Evolutionary conservation across 805 yeast genomes (phyloP).

Genomic region (Diddensiella caesifluorescens): DNA sequence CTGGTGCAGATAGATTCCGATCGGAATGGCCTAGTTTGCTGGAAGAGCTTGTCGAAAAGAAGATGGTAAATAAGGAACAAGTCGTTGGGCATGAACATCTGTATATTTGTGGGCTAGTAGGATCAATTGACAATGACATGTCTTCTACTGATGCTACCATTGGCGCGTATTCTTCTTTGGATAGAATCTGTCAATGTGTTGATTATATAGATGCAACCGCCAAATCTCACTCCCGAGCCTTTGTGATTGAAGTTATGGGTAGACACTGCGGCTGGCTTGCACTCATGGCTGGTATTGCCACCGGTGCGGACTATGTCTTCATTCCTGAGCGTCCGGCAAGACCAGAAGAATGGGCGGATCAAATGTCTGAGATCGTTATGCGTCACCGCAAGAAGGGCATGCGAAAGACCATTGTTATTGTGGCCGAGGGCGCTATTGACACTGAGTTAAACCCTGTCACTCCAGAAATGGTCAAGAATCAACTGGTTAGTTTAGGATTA

Average conservation of each 20-base stretch:
- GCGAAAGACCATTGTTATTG: constrained; percentile 92
- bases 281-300: constrained; percentile 93
- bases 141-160: constrained; percentile 93
- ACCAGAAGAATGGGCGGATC: constrained; percentile 69
- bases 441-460: constrained; percentile 74
- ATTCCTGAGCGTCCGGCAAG: constrained; percentile 92
- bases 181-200: constrained; percentile 86
- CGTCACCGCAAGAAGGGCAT: constrained; percentile 84
- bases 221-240: constrained; percentile 93
- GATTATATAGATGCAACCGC: constrained; percentile 98
- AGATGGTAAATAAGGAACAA: constrained; percentile 53
- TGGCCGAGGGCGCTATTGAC: constrained; percentile 96
- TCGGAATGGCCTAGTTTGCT: constrained; percentile 90
- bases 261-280: constrained; percentile 99
- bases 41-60: constrained; percentile 56
- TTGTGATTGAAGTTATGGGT: constrained; percentile 98
- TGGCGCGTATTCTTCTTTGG: constrained; percentile 92
- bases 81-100: constrained; percentile 60
- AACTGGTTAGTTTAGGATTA: constrained; percentile 74
- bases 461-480: constrained; percentile 74
- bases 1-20: constrained; percentile 95
- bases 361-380: constrained; percentile 65
- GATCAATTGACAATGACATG: constrained; percentile 98
- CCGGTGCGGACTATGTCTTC: constrained; percentile 90
- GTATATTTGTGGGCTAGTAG: constrained; percentile 90